Conservation (phyloP, 1,139 yeast genomes). For the Blastobotrys indianensis region DNA sequence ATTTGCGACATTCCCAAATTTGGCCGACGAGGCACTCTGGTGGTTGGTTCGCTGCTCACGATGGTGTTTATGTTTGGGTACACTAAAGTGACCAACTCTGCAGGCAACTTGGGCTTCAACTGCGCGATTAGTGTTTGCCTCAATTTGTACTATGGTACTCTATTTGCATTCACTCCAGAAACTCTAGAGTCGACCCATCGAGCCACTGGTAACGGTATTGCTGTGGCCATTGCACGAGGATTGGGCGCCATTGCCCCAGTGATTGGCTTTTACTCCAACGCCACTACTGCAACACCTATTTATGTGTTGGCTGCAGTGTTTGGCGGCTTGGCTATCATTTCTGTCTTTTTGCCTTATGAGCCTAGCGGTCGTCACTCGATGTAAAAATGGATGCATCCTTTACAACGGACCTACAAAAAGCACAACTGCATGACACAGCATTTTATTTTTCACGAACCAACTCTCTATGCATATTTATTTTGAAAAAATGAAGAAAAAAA, state of each 20-base stretch:
- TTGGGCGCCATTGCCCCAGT: slow-evolving; percentile 49
- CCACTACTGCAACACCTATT: slow-evolving; percentile 46
- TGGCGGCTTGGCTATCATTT: slow-evolving; percentile 41
- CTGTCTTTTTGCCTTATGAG: slow-evolving; percentile 46
- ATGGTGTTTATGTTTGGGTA: slow-evolving; percentile 57
- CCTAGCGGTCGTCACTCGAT: slow-evolving; percentile 22
- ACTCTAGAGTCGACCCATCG: slow-evolving; percentile 39
- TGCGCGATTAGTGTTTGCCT: slow-evolving; percentile 47
- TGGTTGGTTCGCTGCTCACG: slow-evolving; percentile 47
- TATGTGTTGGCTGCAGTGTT: slow-evolving; percentile 54
- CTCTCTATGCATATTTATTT: too few relatives aligned
- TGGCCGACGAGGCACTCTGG: slow-evolving; percentile 57
- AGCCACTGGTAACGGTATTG: slow-evolving; percentile 51
- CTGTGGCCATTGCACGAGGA: slow-evolving; percentile 44
- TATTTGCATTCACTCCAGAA: slow-evolving; percentile 57
- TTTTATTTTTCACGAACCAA: too few relatives aligned
- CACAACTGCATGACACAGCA: too few relatives aligned
- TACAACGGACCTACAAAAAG: too few relatives aligned
- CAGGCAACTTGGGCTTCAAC: slow-evolving; percentile 49
- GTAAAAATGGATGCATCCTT: slow-evolving; percentile 7
- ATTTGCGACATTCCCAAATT: slow-evolving; percentile 39
- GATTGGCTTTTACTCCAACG: slow-evolving; percentile 43
- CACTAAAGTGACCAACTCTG: slow-evolving; percentile 46
- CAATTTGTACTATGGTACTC: slow-evolving; percentile 49
- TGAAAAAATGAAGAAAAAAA: too few relatives aligned